Evolutionary conservation across 2,329 filamentous ascomycete species (phyloP).

Genomic region (Pseudogymnoascus sp.): DNA sequence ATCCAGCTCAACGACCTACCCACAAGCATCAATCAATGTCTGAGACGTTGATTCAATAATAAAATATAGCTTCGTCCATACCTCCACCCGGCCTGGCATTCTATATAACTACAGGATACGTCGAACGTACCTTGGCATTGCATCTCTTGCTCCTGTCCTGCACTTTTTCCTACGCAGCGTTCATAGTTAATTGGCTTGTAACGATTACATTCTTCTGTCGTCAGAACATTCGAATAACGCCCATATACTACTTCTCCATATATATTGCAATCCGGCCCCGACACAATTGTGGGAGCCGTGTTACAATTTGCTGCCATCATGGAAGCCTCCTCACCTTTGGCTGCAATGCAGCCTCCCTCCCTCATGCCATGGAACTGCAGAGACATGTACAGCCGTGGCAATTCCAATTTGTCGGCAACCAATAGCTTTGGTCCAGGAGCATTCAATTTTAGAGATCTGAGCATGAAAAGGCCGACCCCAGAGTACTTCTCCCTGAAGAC

Average conservation of each 20-base stretch:
- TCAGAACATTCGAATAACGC: constrained; percentile 1
- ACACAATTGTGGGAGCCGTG: background rate
- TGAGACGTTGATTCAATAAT: constrained; percentile 12
- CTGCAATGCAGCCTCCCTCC: constrained; percentile 78
- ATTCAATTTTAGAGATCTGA: constrained; percentile 71
- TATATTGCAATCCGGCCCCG: background rate
- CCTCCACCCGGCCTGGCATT: background rate
- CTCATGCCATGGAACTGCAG: constrained; percentile 53
- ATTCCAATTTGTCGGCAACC: constrained; percentile 45
- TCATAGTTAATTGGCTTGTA: constrained; percentile 6
- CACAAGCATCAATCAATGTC: constrained; percentile 9
- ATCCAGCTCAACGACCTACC: constrained; percentile 4
- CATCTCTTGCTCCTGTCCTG: constrained; percentile 4
- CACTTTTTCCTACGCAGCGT: background rate
- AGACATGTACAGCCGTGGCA: constrained; percentile 48
- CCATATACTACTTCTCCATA: background rate
- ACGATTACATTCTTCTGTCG: background rate
- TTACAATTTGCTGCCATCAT: constrained; percentile 43
- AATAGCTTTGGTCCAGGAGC: constrained; percentile 54
- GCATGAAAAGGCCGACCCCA: constrained; percentile 61
- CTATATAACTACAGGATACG: constrained; percentile 9
- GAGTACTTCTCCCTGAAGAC: constrained; percentile 83
- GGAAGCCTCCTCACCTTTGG: constrained; percentile 90
- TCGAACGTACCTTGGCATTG: constrained; percentile 10
- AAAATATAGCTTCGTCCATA: constrained; percentile 7